Evolutionary conservation across 306 rosid genomes (phyloP).

Genomic region (Trifolium dubium): DNA sequence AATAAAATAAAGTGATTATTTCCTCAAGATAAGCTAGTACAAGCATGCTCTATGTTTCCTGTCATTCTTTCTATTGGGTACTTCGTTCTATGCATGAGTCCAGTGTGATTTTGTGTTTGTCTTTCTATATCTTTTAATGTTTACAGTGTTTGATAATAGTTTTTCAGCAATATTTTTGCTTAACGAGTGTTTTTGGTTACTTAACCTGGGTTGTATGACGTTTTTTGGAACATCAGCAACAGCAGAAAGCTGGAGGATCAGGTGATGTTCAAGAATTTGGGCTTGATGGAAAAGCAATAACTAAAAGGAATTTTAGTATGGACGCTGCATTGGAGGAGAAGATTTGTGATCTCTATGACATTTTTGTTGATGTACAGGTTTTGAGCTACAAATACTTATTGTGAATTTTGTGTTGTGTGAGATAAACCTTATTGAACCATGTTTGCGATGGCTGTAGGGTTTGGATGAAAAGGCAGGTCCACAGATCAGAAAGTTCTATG

Average conservation of each 20-base stretch:
- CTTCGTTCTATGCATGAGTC: constrained; percentile 30
- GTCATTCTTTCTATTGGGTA: not conserved
- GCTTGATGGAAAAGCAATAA: constrained; percentile 65
- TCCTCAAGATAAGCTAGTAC: constrained; percentile 8
- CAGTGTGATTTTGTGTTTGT: constrained; percentile 20
- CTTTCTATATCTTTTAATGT: constrained; percentile 23
- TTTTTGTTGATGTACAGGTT: constrained; percentile 83
- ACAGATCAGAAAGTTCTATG: constrained; percentile 85
- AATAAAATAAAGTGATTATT: not conserved
- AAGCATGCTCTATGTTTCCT: not conserved
- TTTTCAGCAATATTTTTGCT: constrained; percentile 25
- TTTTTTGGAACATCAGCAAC: constrained; percentile 59
- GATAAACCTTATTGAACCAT: constrained; percentile 31
- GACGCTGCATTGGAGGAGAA: constrained; percentile 87
- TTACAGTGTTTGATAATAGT: constrained; percentile 22
- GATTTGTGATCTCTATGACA: constrained; percentile 98
- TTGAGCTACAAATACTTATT: constrained; percentile 42
- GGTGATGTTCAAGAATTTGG: constrained; percentile 68
- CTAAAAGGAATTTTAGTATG: constrained; percentile 70
- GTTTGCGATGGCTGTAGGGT: constrained; percentile 69
- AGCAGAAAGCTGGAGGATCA: constrained; percentile 68
- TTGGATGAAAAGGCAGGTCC: constrained; percentile 95
- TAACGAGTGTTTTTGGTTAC: constrained; percentile 22
- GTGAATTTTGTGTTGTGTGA: constrained; percentile 26
- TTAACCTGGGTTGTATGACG: constrained; percentile 43